A percentile compares a stretch with the other conserved stretches of the same genome.
These are phyloP conservation scores for Chloranthus sessilifolius DNA, from an alignment of 164 flowering plant species.

Conservation along the genomic window DNA sequence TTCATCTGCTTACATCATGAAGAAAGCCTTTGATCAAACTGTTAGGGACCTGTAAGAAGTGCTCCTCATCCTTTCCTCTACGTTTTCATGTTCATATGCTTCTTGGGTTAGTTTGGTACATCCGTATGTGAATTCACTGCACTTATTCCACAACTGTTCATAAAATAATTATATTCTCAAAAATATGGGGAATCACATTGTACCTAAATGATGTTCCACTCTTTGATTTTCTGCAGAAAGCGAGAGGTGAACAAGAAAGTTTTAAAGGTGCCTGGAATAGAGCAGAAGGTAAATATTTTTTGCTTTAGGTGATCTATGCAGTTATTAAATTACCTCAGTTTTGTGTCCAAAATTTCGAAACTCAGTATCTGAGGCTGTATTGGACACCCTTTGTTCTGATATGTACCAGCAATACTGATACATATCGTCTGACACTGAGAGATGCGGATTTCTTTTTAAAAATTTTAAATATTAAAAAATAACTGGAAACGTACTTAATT, in stretches of 20 bases:
- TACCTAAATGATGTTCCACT: conserved; percentile 2
- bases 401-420: no score
- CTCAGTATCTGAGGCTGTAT: no score
- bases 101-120: neutral
- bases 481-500: no score
- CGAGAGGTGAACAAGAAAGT: conserved; percentile 97
- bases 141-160: neutral
- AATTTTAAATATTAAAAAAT: no score
- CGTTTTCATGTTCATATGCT: neutral
- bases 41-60: conserved; percentile 83
- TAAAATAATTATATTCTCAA: neutral
- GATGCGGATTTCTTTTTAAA: no score
- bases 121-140: neutral
- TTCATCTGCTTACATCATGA: conserved; percentile 41
- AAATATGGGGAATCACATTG: neutral
- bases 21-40: conserved; percentile 91
- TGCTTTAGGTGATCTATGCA: no score
- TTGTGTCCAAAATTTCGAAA: no score
- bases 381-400: no score
- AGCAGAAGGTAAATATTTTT: conserved; percentile 69
- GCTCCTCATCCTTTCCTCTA: neutral
- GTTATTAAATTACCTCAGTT: no score
- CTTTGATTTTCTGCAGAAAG: conserved; percentile 54
- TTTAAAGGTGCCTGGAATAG: conserved; percentile 93
- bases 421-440: no score